A percentile compares a stretch with the other conserved stretches of the same genome.
phyloP scores from a whole-genome alignment of 306 rosid genomes.

The Arachis stenosperma region DNA sequence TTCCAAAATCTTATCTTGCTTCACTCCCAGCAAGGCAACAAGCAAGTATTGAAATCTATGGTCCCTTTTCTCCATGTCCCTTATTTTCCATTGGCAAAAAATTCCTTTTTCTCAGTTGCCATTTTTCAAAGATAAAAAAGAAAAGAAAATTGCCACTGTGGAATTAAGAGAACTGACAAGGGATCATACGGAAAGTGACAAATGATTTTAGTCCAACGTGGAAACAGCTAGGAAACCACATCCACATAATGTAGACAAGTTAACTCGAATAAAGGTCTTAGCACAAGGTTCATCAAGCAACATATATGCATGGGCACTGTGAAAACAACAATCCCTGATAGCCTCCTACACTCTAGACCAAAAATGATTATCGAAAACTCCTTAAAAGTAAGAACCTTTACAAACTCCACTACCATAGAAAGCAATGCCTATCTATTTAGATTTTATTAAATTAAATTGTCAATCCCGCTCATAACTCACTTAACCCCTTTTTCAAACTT shows the following conservation, averaged over 20 bases:
- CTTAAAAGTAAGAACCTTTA: slow-evolving; percentile 35
- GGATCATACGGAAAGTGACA: not conserved
- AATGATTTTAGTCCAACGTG: not conserved
- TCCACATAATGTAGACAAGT: not conserved
- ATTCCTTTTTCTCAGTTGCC: not conserved
- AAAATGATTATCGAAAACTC: not conserved
- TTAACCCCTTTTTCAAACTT: too few relatives aligned
- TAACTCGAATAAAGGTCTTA: slow-evolving; percentile 5
- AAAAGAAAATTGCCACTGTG: not conserved
- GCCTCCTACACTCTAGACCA: slow-evolving; percentile 28
- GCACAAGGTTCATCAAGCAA: not conserved
- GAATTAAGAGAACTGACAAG: not conserved
- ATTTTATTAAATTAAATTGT: too few relatives aligned
- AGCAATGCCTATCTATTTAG: not conserved
- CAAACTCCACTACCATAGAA: slow-evolving; percentile 30
- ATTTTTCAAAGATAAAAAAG: not conserved
- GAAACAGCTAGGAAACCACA: slow-evolving; percentile 22
- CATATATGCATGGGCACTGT: slow-evolving; percentile 27
- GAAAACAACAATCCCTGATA: slow-evolving; percentile 34
- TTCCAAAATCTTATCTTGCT: slow-evolving; percentile 17
- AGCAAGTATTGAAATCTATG: not conserved
- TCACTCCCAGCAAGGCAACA: not conserved
- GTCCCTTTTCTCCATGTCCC: not conserved
- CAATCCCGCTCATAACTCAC: too few relatives aligned
- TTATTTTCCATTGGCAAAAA: not conserved